Base-by-base conservation (phyloP, 352 stramenopile genomes). In the Peronospora belbahrii region DNA sequence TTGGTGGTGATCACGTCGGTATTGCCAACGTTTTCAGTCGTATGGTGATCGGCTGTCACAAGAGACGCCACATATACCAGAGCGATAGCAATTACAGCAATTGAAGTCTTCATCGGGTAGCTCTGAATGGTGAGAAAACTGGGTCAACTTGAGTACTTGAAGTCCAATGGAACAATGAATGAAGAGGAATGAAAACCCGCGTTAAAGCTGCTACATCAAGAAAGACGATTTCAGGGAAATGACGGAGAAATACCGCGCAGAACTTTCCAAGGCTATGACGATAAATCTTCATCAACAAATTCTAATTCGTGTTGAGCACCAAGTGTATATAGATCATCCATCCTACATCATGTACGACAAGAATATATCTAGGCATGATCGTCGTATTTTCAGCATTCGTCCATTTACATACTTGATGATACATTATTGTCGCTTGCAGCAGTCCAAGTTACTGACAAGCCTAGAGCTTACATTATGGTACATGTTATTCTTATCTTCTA, bases 161-260 rank as follows among this genome's bases (percentile, higher is more conserved):
- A 32, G 38, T 51, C 41, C 43, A 53, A 50, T 28, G 24, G 41
- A 50, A 65, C 56, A 65, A 52, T 61, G 44, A 34, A 43, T n/a
- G n/a, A 11, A 32, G 27, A 32, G 27, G 27, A 32, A 32, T 32
- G 27, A 14, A n/a, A 32, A 32, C 27, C 2, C 8, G 27, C 27
- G 27, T 14, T 32, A n/a, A 14, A 32, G 27, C 27, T 11, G 27
- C 27, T 32, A 9, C 8, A 32, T 32, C 4, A 10, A 10, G 8
- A 32, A 32, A 9, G n/a, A 6, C 11, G 27, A 32, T n/a, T 4
- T 32, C 27, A 10, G 8, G 11, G 27, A 32, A 32, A 32, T 32
- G 27, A 32, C 27, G 8, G 8, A 32, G 27, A 32, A 32, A 32
- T 10, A 32, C 27, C 27, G 27, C 8, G 27, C n/a, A 32, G 27